These are phyloP conservation scores for Shiraia sp. DNA, from an alignment of 2,329 filamentous ascomycete species.

Conservation along the genomic window DNA sequence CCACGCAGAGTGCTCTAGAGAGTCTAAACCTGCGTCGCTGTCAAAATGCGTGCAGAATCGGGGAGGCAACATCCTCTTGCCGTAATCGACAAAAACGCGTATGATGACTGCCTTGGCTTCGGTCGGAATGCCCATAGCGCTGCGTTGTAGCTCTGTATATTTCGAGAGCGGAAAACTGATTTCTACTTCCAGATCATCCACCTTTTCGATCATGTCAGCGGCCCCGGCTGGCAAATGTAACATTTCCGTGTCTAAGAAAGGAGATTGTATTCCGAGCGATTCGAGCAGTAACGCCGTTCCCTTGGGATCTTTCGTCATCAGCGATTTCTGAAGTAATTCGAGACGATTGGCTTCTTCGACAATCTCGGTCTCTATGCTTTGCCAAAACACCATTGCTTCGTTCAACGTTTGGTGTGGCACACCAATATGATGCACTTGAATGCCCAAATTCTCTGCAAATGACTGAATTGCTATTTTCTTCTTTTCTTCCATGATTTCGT, in stretches of 20 bases:
- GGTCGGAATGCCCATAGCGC: conserved; percentile 27
- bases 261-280: conserved; percentile 25
- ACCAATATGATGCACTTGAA: conserved; percentile 12
- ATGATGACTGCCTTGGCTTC: conserved; percentile 27
- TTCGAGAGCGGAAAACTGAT: conserved; percentile 31
- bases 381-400: conserved; percentile 25
- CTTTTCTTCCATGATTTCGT: conserved; percentile 8
- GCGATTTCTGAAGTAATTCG: conserved; percentile 20
- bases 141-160: conserved; percentile 28
- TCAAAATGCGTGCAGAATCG: conserved; percentile 37
- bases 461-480: conserved; percentile 20
- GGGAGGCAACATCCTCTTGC: conserved; percentile 7
- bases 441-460: conserved; percentile 22
- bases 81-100: conserved; percentile 22
- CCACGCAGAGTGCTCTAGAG: conserved; percentile 23
- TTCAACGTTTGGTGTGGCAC: conserved; percentile 17
- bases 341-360: conserved; percentile 29
- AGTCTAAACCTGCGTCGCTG: conserved; percentile 18
- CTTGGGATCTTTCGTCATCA: conserved; percentile 30
- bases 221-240: conserved; percentile 22
- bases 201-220: conserved; percentile 28
- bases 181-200: conserved; percentile 28
- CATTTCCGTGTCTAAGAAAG: conserved; percentile 34
- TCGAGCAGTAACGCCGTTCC: conserved; percentile 30
- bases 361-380: conserved; percentile 21